Base-by-base conservation (phyloP, 192 early-diverging fungal genomes). In the Backusella mclennaniae region DNA sequence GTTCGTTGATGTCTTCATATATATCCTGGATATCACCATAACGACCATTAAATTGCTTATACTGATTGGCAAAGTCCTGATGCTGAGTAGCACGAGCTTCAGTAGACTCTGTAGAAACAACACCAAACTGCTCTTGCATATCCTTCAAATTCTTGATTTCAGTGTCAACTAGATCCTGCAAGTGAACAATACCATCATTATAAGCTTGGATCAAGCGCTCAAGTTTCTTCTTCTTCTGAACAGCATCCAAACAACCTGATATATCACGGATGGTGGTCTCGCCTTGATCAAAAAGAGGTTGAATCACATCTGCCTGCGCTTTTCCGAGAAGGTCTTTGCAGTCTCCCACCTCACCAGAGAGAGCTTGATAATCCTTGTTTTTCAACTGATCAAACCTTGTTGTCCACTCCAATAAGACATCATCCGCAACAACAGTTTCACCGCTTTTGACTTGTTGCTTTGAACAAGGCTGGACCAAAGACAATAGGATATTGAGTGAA, bases 331-430 rank as follows among this genome's bases (percentile, higher is more conserved):
- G 39, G 12, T n/a, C 14, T 26, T 49, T 71, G 0, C 42, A 31
- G 1, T 11, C 21, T 49, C 49, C 26, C 11, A 71, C 42, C 4
- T 71, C 70, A 6, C 23, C 23, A 6, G 42, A 17, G 1, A 75
- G 35, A 35, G 26, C 14, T 8, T 75, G 74, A 35, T 66, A 46
- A 35, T 52, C 68, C 9, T 46, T 63, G 8, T 29, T 67, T 8
- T 73, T 71, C 26, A 78, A 49, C 17, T 73, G 17, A 36, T 67
- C 53, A 23, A 78, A 44, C 6, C 42, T 23, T 21, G 39, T 39
- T 36, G 59, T 29, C 77, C 77, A 78, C 8, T 66, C 31, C 35
- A 38, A 14, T 2, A 78, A 15, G 12, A 26, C 14, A n/a, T 73
- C 41, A 23, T 78, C 71, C 14, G 69, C 17, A 14, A 70, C 69